These are phyloP conservation scores for Suhomyces vadensis DNA, from an alignment of 805 yeast species.

Conservation along the genomic window DNA sequence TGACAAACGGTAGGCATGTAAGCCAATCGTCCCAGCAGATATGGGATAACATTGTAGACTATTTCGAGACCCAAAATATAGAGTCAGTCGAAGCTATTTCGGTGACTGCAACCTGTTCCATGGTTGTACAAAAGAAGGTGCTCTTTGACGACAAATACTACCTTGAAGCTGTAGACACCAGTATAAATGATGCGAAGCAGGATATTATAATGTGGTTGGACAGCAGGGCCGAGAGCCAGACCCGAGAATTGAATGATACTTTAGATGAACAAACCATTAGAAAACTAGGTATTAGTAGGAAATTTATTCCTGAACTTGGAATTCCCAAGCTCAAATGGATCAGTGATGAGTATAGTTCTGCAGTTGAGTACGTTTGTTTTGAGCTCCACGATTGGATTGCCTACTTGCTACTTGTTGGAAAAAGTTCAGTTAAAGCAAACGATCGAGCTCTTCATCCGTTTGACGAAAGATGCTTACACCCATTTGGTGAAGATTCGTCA, in stretches of 20 bases:
- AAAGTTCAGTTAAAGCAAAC: slow-evolving; percentile 14
- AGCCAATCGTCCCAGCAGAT: slow-evolving; percentile 48
- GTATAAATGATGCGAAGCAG: slow-evolving; percentile 12
- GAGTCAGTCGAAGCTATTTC: slow-evolving; percentile 25
- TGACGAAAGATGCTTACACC: not conserved
- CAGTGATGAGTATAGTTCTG: slow-evolving; percentile 21
- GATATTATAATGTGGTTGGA: slow-evolving; percentile 66
- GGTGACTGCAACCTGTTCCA: slow-evolving; percentile 60
- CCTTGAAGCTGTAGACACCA: slow-evolving; percentile 35
- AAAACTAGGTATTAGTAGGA: not conserved
- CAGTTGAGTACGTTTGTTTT: slow-evolving; percentile 35
- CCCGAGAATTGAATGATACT: slow-evolving; percentile 26
- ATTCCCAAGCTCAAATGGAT: slow-evolving; percentile 51
- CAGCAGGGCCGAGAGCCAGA: slow-evolving; percentile 39
- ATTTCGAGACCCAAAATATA: not conserved
- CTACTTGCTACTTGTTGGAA: slow-evolving; percentile 28
- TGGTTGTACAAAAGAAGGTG: slow-evolving; percentile 44
- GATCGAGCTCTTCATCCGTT: not conserved
- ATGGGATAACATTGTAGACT: slow-evolving; percentile 8
- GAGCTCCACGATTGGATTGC: slow-evolving; percentile 54
- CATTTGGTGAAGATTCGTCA: not conserved
- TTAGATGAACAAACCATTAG: slow-evolving; percentile 21
- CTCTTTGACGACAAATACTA: slow-evolving; percentile 14
- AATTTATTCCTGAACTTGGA: slow-evolving; percentile 54
- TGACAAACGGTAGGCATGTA: slow-evolving; percentile 12